phyloP scores from a whole-genome alignment of 2,329 filamentous ascomycete species.

The Dothistroma septosporum region DNA sequence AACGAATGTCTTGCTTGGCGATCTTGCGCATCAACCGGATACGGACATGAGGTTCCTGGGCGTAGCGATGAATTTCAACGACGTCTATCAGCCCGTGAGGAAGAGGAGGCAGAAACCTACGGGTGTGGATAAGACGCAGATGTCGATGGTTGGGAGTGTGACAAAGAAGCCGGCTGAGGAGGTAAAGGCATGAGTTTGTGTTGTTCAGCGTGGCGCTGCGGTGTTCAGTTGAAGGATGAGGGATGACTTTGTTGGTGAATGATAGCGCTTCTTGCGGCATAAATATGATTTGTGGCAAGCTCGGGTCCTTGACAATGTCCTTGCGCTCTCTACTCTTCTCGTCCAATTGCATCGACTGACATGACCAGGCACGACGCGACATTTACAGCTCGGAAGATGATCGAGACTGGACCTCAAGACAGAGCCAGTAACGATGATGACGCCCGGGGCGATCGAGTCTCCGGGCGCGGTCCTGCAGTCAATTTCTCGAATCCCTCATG shows the following conservation, averaged over 20 bases:
- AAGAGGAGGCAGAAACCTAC: slow-evolving; percentile 46
- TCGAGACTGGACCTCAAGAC: too few species aligned
- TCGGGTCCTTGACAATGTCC: not conserved
- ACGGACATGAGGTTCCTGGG: slow-evolving; percentile 93
- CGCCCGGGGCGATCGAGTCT: too few species aligned
- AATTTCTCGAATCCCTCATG: too few species aligned
- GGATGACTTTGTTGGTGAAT: not conserved
- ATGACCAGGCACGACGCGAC: not conserved
- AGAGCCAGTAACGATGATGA: too few species aligned
- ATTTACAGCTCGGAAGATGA: too few species aligned
- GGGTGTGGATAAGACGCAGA: slow-evolving; percentile 19
- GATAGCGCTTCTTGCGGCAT: not conserved
- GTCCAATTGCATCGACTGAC: too few species aligned
- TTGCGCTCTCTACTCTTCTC: too few species aligned
- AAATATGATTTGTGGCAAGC: not conserved
- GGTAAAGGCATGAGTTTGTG: not conserved
- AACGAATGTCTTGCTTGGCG: slow-evolving; percentile 78
- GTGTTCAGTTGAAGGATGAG: not conserved
- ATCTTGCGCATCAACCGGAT: slow-evolving; percentile 88
- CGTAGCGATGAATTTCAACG: slow-evolving; percentile 99
- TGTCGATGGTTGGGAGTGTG: not conserved
- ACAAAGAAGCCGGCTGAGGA: not conserved
- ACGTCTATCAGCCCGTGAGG: slow-evolving; percentile 78
- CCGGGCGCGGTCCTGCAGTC: too few species aligned
- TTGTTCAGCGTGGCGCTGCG: not conserved